A percentile compares a stretch with the other conserved stretches of the same genome.
Conservation (phyloP, 768 basidiomycete species). For the Scleroderma citrinum region DNA sequence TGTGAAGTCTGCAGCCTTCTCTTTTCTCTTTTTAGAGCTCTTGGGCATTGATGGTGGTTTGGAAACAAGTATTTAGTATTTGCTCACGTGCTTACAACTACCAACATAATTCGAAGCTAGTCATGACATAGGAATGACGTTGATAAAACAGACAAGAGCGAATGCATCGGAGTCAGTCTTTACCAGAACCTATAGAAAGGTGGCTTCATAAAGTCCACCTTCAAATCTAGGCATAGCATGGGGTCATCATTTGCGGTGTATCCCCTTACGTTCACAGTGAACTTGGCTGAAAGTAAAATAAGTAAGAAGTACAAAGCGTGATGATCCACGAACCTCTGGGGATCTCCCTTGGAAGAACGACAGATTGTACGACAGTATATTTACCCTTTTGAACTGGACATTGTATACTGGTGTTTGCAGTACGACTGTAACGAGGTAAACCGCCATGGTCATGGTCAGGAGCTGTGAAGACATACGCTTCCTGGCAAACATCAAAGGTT, state of each 20-base stretch:
- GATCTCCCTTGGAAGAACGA: slow-evolving; percentile 86
- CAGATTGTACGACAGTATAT: slow-evolving; percentile 76
- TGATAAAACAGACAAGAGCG: too few species aligned
- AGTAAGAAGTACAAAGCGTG: slow-evolving; percentile 1
- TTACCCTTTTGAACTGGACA: slow-evolving; percentile 77
- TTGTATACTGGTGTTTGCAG: slow-evolving; percentile 68
- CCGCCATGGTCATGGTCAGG: slow-evolving; percentile 1
- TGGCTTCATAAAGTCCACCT: slow-evolving; percentile 64
- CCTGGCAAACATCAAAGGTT: slow-evolving; percentile 84
- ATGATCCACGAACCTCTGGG: slow-evolving; percentile 52
- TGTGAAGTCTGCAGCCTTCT: slow-evolving; percentile 82
- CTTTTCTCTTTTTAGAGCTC: slow-evolving; percentile 79
- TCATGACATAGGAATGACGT: too few species aligned
- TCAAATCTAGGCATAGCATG: slow-evolving; percentile 75
- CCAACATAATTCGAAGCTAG: too few species aligned
- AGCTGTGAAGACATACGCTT: slow-evolving; percentile 63
- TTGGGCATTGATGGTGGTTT: slow-evolving; percentile 61
- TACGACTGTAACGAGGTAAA: slow-evolving; percentile 41
- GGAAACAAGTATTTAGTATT: not conserved
- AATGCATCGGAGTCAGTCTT: too few species aligned
- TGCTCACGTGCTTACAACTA: not conserved
- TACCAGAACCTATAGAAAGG: slow-evolving; percentile 25
- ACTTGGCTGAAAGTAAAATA: slow-evolving; percentile 60
- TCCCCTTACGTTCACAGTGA: slow-evolving; percentile 61
- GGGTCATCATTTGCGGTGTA: slow-evolving; percentile 69